These are phyloP conservation scores for Pseudotulostoma volvatum DNA, from an alignment of 495 filamentous ascomycete species.

Conservation along the genomic window DNA sequence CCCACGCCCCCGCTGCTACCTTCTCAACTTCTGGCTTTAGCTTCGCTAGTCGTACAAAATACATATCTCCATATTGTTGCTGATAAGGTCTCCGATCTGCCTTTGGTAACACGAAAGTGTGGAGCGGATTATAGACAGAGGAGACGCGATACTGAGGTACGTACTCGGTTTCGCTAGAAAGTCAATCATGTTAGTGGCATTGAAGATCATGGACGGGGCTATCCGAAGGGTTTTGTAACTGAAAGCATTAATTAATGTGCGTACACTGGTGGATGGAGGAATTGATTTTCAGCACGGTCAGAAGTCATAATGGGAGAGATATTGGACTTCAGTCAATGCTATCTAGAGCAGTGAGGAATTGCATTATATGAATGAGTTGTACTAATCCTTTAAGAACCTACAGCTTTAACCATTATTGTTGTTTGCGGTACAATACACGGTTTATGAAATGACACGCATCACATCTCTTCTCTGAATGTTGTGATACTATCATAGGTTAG, in stretches of 20 bases:
- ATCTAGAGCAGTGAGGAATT: too few relatives aligned
- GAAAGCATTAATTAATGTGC: background rate
- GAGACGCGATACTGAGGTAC: conserved; percentile 26
- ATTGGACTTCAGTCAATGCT: too few relatives aligned
- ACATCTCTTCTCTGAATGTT: too few relatives aligned
- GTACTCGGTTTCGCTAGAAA: conserved; percentile 24
- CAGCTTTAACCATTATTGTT: too few relatives aligned
- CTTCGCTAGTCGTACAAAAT: conserved; percentile 78
- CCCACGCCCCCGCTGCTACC: conserved; percentile 60
- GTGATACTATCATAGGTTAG: too few relatives aligned
- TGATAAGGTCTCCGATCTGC: conserved; percentile 60
- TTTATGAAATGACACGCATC: too few relatives aligned
- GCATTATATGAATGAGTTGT: too few relatives aligned
- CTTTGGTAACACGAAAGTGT: conserved; percentile 54
- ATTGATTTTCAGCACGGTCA: conserved; percentile 15
- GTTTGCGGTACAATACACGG: too few relatives aligned
- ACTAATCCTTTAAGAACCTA: too few relatives aligned
- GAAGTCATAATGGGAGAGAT: too few relatives aligned
- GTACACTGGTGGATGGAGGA: conserved; percentile 24
- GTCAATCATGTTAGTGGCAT: conserved; percentile 9
- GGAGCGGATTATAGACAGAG: conserved; percentile 59
- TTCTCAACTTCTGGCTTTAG: conserved; percentile 72
- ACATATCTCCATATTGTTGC: conserved; percentile 95
- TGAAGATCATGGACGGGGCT: background rate
- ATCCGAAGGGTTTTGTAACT: background rate